These are phyloP conservation scores for Pseudoturritis turrita DNA, from an alignment of 345 rosid genomes.

Conservation along the genomic window DNA sequence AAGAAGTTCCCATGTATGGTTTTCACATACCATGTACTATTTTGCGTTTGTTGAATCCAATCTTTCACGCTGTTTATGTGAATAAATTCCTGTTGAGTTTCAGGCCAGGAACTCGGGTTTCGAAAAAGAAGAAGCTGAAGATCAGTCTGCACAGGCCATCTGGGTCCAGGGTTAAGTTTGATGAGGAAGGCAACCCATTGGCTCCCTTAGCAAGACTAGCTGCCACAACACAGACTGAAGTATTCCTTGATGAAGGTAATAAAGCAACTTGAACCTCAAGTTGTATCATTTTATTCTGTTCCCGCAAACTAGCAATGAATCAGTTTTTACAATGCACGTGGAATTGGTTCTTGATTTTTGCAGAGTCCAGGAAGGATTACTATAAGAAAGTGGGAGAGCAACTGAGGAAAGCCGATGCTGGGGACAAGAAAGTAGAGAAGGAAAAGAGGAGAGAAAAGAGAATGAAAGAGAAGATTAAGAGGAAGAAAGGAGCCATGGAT, in stretches of 20 bases:
- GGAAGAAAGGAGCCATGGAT: slow-evolving; percentile 47
- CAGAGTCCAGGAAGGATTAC: slow-evolving; percentile 54
- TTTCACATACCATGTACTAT: neutral
- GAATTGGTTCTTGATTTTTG: slow-evolving; percentile 2
- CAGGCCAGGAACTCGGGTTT: slow-evolving; percentile 65
- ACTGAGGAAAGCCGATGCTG: slow-evolving; percentile 68
- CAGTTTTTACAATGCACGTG: neutral
- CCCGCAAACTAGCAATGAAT: neutral
- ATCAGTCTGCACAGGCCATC: slow-evolving; percentile 74
- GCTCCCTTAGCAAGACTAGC: slow-evolving; percentile 84
- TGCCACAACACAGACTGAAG: slow-evolving; percentile 38
- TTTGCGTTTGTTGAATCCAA: neutral
- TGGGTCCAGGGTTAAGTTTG: slow-evolving; percentile 75
- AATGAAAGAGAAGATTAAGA: slow-evolving; percentile 63
- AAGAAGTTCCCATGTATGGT: slow-evolving; percentile 47
- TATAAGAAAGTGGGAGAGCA: slow-evolving; percentile 70
- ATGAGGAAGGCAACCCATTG: slow-evolving; percentile 75
- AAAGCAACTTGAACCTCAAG: slow-evolving; percentile 11
- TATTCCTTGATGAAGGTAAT: slow-evolving; percentile 75
- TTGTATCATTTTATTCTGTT: neutral
- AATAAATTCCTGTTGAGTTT: slow-evolving; percentile 12
- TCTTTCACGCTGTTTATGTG: neutral
- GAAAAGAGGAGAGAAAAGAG: slow-evolving; percentile 70
- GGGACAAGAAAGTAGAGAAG: slow-evolving; percentile 69
- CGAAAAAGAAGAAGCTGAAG: slow-evolving; percentile 85